These are phyloP conservation scores for Paramecium octaurelia DNA, from an alignment of 73 alveolate genomes.

Conservation along the genomic window DNA sequence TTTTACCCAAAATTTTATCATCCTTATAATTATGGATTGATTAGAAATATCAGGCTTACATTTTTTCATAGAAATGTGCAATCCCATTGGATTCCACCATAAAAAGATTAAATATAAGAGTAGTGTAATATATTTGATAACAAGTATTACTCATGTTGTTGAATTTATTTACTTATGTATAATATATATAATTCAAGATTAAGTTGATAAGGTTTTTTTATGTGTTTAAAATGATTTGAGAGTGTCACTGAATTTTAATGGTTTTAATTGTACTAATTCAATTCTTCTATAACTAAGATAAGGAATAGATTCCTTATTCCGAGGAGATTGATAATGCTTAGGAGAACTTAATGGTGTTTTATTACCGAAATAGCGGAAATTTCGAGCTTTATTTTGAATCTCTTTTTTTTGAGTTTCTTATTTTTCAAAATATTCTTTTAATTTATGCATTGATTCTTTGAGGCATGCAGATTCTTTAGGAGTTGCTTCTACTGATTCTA, in stretches of 20 bases:
- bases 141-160: conserved; percentile 77
- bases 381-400: not conserved
- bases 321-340: not conserved
- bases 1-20: conserved; percentile 64
- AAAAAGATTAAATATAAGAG: conserved; percentile 50
- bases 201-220: not conserved
- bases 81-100: conserved; percentile 69
- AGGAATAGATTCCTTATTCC: not conserved
- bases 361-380: not conserved
- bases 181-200: not conserved
- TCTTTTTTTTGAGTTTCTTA: not conserved
- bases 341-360: not conserved
- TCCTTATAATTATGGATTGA: conserved; percentile 73
- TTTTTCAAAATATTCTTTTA: not conserved
- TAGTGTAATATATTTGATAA: conserved; percentile 70
- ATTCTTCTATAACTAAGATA: conserved; percentile 19
- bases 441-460: not conserved
- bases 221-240: not conserved
- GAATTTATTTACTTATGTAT: conserved; percentile 11
- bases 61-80: conserved; percentile 62
- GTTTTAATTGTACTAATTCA: not conserved
- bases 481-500: not conserved
- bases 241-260: not conserved
- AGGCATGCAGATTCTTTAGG: not conserved
- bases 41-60: conserved; percentile 49